Percentiles rank a stretch among this genome's conserved stretches.
These are phyloP conservation scores for Ceratocystiopsis brevicomis DNA, from an alignment of 2,329 filamentous ascomycete species.

Conservation along the genomic window DNA sequence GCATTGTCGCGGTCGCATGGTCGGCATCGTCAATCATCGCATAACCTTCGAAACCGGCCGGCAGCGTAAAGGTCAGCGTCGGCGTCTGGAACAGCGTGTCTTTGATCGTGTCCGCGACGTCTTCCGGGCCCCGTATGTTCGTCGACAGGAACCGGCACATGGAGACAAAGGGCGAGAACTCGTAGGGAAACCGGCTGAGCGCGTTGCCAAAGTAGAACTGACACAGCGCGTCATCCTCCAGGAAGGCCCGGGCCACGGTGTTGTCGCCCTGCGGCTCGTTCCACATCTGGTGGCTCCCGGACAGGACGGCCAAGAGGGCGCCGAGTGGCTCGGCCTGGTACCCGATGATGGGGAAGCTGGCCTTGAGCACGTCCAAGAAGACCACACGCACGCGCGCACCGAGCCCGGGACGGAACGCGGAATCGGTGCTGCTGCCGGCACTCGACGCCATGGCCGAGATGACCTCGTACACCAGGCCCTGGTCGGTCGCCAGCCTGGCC, in stretches of 20 bases:
- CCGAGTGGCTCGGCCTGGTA: conserved; percentile 56
- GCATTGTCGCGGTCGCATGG: conserved; percentile 45
- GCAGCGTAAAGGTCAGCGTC: conserved; percentile 61
- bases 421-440: conserved; percentile 25
- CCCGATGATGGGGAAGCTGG: conserved; percentile 44
- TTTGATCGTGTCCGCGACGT: conserved; percentile 29
- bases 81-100: conserved; percentile 49
- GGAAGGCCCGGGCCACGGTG: conserved; percentile 22
- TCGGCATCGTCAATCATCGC: conserved; percentile 68
- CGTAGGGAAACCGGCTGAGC: conserved; percentile 65
- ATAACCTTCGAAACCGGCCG: conserved; percentile 52
- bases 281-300: conserved; percentile 30
- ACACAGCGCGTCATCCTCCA: conserved; percentile 38
- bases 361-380: conserved; percentile 52
- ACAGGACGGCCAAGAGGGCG: conserved; percentile 45
- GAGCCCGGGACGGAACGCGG: conserved; percentile 33
- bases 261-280: conserved; percentile 25
- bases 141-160: conserved; percentile 45
- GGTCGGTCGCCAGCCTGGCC: conserved; percentile 28
- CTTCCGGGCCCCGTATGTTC: conserved; percentile 20
- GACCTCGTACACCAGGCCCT: conserved; percentile 33
- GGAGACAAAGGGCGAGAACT: conserved; percentile 59
- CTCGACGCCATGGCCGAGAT: conserved; percentile 30
- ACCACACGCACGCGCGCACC: conserved; percentile 42
- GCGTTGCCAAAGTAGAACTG: conserved; percentile 46